A percentile compares a stretch with the other conserved stretches of the same genome.
These are phyloP conservation scores for Globisporangium takayamanum DNA, from an alignment of 352 stramenopile genomes.

Conservation along the genomic window DNA sequence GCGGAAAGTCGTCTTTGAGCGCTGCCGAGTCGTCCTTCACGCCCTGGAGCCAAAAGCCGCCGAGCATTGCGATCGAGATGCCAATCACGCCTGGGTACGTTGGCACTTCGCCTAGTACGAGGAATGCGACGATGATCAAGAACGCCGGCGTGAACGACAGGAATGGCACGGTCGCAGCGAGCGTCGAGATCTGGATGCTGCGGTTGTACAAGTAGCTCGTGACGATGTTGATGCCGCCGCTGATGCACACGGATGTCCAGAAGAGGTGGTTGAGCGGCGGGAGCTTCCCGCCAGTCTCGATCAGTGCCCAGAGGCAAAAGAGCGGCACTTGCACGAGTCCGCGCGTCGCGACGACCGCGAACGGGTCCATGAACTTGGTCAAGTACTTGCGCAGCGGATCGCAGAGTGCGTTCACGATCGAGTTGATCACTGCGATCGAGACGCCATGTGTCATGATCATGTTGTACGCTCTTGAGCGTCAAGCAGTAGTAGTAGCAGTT, in stretches of 20 bases:
- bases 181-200: slow-evolving; percentile 77
- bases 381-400: slow-evolving; percentile 82
- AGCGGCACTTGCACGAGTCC: slow-evolving; percentile 66
- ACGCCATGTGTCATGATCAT: slow-evolving; percentile 66
- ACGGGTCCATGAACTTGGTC: slow-evolving; percentile 79
- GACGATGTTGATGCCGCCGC: slow-evolving; percentile 67
- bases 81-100: slow-evolving; percentile 52
- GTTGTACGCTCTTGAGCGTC: no score
- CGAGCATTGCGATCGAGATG: slow-evolving; percentile 62
- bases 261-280: slow-evolving; percentile 74
- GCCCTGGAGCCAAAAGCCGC: slow-evolving; percentile 68
- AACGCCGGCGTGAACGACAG: slow-evolving; percentile 78
- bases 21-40: slow-evolving; percentile 31
- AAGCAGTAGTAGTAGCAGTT: no score
- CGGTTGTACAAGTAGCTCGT: slow-evolving; percentile 84
- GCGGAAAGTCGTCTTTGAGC: slow-evolving; percentile 34
- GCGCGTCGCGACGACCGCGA: slow-evolving; percentile 62
- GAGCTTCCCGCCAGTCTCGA: slow-evolving; percentile 41
- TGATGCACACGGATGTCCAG: slow-evolving; percentile 73
- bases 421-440: slow-evolving; percentile 76
- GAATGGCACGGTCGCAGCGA: slow-evolving; percentile 73
- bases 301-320: slow-evolving; percentile 59
- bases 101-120: slow-evolving; percentile 69
- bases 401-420: slow-evolving; percentile 69
- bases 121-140: slow-evolving; percentile 64